Percentiles rank a stretch among this genome's conserved stretches.
These are phyloP conservation scores for Diaporthe capsici DNA, from an alignment of 2,329 filamentous ascomycete species.

Conservation along the genomic window DNA sequence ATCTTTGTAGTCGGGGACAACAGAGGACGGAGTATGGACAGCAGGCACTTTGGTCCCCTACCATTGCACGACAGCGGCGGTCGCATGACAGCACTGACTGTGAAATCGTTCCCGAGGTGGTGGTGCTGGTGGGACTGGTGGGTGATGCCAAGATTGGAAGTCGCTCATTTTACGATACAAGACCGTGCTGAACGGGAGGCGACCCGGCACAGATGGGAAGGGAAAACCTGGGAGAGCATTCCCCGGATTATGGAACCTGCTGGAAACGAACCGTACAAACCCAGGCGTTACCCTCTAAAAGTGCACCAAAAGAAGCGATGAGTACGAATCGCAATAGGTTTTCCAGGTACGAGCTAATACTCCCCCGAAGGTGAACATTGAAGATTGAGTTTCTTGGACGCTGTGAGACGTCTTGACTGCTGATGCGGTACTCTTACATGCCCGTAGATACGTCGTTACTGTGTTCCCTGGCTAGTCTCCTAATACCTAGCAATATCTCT, in stretches of 20 bases:
- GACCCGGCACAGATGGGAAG: background rate
- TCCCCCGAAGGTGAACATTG: background rate
- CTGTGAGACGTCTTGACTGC: background rate
- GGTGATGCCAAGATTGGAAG: background rate
- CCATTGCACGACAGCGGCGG: background rate
- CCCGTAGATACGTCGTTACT: background rate
- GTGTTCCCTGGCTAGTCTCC: too few species aligned
- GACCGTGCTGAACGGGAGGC: background rate
- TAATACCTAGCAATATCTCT: constrained; percentile 49
- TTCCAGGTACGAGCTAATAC: background rate
- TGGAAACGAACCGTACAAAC: rapidly evolving
- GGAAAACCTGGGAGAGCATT: background rate
- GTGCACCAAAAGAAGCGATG: background rate
- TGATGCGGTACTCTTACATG: background rate
- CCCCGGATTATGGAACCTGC: background rate
- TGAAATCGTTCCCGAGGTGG: background rate
- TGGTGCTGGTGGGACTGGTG: background rate
- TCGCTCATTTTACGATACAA: background rate
- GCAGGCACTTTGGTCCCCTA: constrained; percentile 3
- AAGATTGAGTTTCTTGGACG: too few species aligned
- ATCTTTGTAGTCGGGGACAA: background rate
- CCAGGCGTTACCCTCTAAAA: background rate
- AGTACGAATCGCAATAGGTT: background rate
- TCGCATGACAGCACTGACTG: background rate
- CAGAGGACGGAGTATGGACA: background rate